phyloP scores from a whole-genome alignment of 2,329 filamentous ascomycete genomes.

The Metarhizium robertsii region DNA sequence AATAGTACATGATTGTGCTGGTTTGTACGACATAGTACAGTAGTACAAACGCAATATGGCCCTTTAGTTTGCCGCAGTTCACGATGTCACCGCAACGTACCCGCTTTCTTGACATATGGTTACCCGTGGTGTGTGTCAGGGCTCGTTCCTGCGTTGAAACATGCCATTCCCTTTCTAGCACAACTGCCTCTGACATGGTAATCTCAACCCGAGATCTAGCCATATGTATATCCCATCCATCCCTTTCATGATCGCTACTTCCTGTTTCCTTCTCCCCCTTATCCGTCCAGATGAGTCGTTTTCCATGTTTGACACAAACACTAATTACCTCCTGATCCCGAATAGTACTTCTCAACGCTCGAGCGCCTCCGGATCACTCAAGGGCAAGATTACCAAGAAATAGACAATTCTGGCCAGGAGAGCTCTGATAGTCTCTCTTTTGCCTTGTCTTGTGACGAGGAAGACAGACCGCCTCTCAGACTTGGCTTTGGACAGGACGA shows the following conservation, averaged over 20 bases:
- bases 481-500: constrained; percentile 10
- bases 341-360: constrained; percentile 63
- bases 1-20: background rate
- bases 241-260: background rate
- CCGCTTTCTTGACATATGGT: background rate
- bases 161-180: constrained; percentile 23
- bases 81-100: background rate
- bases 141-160: constrained; percentile 30
- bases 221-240: constrained; percentile 1
- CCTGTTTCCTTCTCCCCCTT: background rate
- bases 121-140: constrained; percentile 2
- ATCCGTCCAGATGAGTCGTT: background rate
- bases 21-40: background rate
- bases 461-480: constrained; percentile 1
- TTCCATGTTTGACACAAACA: background rate
- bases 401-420: constrained; percentile 16
- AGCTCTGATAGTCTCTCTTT: constrained; percentile 14
- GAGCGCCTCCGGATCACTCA: constrained; percentile 61
- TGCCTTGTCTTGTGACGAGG: constrained; percentile 6
- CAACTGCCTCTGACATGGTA: constrained; percentile 2
- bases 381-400: constrained; percentile 21
- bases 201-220: constrained; percentile 3
- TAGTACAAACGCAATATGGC: background rate
- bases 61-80: background rate
- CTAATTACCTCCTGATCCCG: constrained; percentile 1